Percentiles rank a stretch among this genome's conserved stretches.
These are phyloP conservation scores for Dalechampia spathulata DNA, from an alignment of 441 rosid genomes.

Conservation along the genomic window DNA sequence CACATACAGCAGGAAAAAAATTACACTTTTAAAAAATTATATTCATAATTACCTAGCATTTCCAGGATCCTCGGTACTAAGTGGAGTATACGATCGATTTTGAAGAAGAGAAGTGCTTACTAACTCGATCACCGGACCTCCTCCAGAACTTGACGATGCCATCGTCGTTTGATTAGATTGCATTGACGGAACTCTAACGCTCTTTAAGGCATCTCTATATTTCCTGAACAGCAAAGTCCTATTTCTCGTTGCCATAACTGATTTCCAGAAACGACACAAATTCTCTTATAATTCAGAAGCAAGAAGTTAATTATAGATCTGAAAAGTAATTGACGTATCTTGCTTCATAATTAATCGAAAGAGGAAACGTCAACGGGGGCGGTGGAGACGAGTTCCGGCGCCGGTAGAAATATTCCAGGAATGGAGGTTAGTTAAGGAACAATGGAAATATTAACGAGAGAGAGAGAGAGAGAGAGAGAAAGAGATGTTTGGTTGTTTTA, in stretches of 20 bases:
- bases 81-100: slow-evolving; percentile 64
- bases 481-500: too few relatives aligned
- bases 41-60: slow-evolving; percentile 46
- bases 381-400: neutral
- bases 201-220: slow-evolving; percentile 84
- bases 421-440: neutral
- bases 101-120: slow-evolving; percentile 69
- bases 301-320: slow-evolving; percentile 10
- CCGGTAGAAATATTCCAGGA: neutral
- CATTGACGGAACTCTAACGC: slow-evolving; percentile 58
- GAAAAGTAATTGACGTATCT: neutral
- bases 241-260: slow-evolving; percentile 75
- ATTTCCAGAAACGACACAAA: neutral
- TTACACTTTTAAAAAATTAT: too few relatives aligned
- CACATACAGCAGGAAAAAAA: too few relatives aligned
- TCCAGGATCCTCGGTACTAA: slow-evolving; percentile 85
- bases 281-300: too few relatives aligned
- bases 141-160: slow-evolving; percentile 21
- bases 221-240: slow-evolving; percentile 58
- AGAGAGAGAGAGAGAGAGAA: neutral
- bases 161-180: slow-evolving; percentile 20
- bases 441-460: too few relatives aligned
- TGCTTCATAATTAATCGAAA: neutral
- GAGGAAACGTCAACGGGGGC: neutral
- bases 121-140: slow-evolving; percentile 81